Base-by-base conservation (phyloP, 371 early-diverging fungal genomes). In the Lichtheimia corymbifera region DNA sequence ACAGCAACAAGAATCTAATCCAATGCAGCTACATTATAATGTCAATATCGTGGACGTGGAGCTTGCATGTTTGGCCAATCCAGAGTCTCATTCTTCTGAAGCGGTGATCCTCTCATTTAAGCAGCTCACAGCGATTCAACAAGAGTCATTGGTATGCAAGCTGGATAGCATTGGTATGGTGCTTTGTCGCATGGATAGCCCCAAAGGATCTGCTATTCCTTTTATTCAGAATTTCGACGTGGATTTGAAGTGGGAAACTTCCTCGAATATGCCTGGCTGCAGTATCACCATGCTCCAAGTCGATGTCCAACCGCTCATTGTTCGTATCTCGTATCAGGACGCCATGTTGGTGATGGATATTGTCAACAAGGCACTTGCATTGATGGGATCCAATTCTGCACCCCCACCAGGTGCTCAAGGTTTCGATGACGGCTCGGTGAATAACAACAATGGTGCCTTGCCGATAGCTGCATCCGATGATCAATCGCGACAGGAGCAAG, bases 201-300 rank as follows among this genome's bases (percentile, higher is more conserved):
- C 87, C 14, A 80, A 83, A 5, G 89, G 90, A 44, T 93, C 95
- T 0, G 70, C 83, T 1, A 66, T 95, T 57, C 87, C 88, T 9
- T 90, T 97, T 58, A 87, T 97, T 52, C 91, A 97, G 55, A 86
- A 89, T 47, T 92, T 95, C 67, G 88, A 91, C 47, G 66, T 93
- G 13, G 79, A 83, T 1, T 47, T 91, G 13, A 79, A 81, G 0
- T 81, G 93, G 82, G 90, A 93, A 54, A 81, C 56, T 14, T 61
- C 77, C 1, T 65, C 78, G 0, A 72, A 79, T 15, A 75, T 71
- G 12, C 79, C 87, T 1, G 77, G 83, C 12, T 83, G 81, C 50
- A 82, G 66, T 14, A 63, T 86, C 7, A 86, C 87, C 1, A 76
- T 77, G 27, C 82, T 92, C 9, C 76, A 79, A 0, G 67, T 89